Evolutionary conservation across 139 green algal genomes (phyloP).

Genomic region (Gonium pectorale): DNA sequence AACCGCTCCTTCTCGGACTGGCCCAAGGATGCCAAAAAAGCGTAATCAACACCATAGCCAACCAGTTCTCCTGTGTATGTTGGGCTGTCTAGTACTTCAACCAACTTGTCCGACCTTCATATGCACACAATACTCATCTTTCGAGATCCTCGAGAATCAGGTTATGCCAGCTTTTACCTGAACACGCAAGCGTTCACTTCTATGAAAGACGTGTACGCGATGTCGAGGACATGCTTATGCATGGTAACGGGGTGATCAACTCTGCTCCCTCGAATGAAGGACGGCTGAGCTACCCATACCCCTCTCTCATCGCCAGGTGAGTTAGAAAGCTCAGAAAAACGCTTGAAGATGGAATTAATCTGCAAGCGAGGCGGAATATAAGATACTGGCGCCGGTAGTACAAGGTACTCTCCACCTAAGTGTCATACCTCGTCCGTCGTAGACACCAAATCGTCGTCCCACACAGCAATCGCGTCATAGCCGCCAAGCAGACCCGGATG

Average conservation of each 20-base stretch:
- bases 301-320: not conserved
- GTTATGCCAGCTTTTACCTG: not conserved
- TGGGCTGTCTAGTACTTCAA: not conserved
- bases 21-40: slow-evolving; percentile 18
- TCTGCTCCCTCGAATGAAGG: not conserved
- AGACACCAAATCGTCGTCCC: slow-evolving; percentile 25
- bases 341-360: not conserved
- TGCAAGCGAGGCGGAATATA: not conserved
- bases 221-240: not conserved
- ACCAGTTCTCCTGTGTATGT: slow-evolving; percentile 27
- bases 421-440: not conserved
- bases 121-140: not conserved
- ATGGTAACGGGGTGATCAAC: slow-evolving; percentile 6
- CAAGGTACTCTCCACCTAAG: not conserved
- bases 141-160: not conserved
- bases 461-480: slow-evolving; percentile 27
- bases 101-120: slow-evolving; percentile 5
- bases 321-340: not conserved
- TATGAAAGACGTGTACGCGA: slow-evolving; percentile 19
- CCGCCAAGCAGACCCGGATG: not conserved
- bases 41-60: slow-evolving; percentile 33
- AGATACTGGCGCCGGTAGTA: not conserved
- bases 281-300: slow-evolving; percentile 17
- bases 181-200: slow-evolving; percentile 39
- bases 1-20: no score